Evolutionary conservation across 768 basidiomycete species (phyloP).

Genomic region (Mycena latifolia): DNA sequence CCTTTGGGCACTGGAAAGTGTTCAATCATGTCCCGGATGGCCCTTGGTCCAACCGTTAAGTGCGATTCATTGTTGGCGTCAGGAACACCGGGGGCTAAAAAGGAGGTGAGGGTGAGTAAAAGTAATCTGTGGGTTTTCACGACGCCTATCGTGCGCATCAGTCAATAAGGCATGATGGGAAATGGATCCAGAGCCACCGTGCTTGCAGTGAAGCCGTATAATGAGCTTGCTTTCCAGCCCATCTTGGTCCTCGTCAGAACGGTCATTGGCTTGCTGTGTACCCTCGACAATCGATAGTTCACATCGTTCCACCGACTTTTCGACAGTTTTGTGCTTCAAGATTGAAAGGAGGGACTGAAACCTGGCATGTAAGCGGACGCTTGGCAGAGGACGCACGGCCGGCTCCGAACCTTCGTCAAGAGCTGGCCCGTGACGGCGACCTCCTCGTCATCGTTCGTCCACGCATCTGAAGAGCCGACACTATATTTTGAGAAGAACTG

Average conservation of each 20-base stretch:
- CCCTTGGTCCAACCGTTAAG: slow-evolving; percentile 78
- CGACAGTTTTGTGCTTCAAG: slow-evolving; percentile 78
- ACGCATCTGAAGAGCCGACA: slow-evolving; percentile 45
- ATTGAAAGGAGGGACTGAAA: slow-evolving; percentile 77
- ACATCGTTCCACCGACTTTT: slow-evolving; percentile 83
- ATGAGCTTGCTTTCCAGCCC: slow-evolving; percentile 79
- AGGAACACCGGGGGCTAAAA: slow-evolving; percentile 76
- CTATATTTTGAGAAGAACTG: slow-evolving; percentile 80
- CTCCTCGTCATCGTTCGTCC: slow-evolving; percentile 49
- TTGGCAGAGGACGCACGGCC: slow-evolving; percentile 14
- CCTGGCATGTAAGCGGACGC: slow-evolving; percentile 11
- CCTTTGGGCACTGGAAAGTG: slow-evolving; percentile 80
- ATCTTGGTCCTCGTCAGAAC: slow-evolving; percentile 63
- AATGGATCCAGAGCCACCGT: slow-evolving; percentile 62
- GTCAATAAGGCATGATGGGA: slow-evolving; percentile 13
- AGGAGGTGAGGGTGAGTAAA: slow-evolving; percentile 66
- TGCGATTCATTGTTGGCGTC: slow-evolving; percentile 70
- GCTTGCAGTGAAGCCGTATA: slow-evolving; percentile 84
- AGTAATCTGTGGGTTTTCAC: slow-evolving; percentile 85
- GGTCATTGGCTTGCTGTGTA: slow-evolving; percentile 43
- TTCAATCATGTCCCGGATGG: slow-evolving; percentile 82
- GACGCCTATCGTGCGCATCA: slow-evolving; percentile 62
- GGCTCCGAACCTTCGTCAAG: slow-evolving; percentile 67
- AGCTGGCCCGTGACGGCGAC: slow-evolving; percentile 72
- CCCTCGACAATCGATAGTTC: slow-evolving; percentile 78